Conservation (phyloP, 2,329 filamentous ascomycete species). For the Microdochium paspali region DNA sequence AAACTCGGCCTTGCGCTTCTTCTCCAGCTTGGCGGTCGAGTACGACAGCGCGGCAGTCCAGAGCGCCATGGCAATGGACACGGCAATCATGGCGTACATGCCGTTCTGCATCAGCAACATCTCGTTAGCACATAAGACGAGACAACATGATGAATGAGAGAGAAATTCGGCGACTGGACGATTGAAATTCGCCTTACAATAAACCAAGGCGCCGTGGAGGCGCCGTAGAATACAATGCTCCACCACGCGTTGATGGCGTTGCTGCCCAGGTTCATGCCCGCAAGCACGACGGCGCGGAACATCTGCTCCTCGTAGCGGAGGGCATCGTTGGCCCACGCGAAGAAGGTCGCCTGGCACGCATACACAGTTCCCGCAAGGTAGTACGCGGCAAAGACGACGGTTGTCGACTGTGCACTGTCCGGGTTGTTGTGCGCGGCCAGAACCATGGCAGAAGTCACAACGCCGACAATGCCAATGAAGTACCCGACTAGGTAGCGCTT, state of each 20-base stretch:
- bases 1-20: slow-evolving; percentile 9
- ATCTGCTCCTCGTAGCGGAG: slow-evolving; percentile 54
- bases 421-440: slow-evolving; percentile 38
- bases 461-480: slow-evolving; percentile 21
- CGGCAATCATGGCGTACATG: slow-evolving; percentile 68
- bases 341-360: slow-evolving; percentile 65
- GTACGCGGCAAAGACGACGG: slow-evolving; percentile 53
- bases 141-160: slow-evolving; percentile 4
- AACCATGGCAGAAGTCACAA: slow-evolving; percentile 50
- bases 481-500: slow-evolving; percentile 45
- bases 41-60: slow-evolving; percentile 49
- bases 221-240: slow-evolving; percentile 62
- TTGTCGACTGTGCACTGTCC: slow-evolving; percentile 28
- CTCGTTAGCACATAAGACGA: slow-evolving; percentile 5
- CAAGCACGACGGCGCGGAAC: slow-evolving; percentile 57
- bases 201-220: slow-evolving; percentile 57
- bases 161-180: slow-evolving; percentile 1
- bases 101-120: slow-evolving; percentile 33
- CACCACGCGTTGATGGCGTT: slow-evolving; percentile 67
- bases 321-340: slow-evolving; percentile 67
- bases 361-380: slow-evolving; percentile 64
- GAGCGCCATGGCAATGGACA: slow-evolving; percentile 45
- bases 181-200: slow-evolving; percentile 35
- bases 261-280: slow-evolving; percentile 61
- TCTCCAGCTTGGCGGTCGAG: slow-evolving; percentile 28